phyloP scores from a whole-genome alignment of 192 early-diverging fungal species.

The Spizellomyces sp. region DNA sequence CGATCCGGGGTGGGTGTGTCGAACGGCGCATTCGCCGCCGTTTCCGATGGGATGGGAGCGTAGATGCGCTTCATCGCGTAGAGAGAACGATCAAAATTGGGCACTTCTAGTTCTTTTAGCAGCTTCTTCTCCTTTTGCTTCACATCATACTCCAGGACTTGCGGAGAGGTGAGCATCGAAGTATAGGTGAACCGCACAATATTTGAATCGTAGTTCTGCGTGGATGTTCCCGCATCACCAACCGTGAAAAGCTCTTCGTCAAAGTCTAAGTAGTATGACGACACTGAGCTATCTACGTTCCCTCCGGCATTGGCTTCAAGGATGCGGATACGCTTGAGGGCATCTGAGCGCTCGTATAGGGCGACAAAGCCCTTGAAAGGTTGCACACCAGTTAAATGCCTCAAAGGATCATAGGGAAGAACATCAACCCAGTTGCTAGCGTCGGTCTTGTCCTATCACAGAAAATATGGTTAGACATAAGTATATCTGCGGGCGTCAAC shows the following conservation, averaged over 20 bases:
- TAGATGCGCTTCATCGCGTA: slow-evolving; percentile 41
- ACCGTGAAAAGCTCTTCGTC: slow-evolving; percentile 36
- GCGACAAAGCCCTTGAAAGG: slow-evolving; percentile 10
- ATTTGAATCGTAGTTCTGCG: slow-evolving; percentile 39
- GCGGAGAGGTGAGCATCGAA: slow-evolving; percentile 34
- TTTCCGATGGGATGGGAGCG: slow-evolving; percentile 35
- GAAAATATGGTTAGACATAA: background rate
- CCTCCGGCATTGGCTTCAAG: slow-evolving; percentile 1
- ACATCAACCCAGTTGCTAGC: slow-evolving; percentile 39
- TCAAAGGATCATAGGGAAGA: slow-evolving; percentile 46
- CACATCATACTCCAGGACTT: slow-evolving; percentile 38
- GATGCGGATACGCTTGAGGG: slow-evolving; percentile 22
- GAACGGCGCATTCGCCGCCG: slow-evolving; percentile 37
- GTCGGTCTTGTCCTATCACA: slow-evolving; percentile 18
- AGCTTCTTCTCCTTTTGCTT: slow-evolving; percentile 13
- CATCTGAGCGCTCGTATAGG: slow-evolving; percentile 35
- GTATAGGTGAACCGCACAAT: slow-evolving; percentile 40
- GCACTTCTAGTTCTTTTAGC: slow-evolving; percentile 33
- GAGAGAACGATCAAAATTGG: slow-evolving; percentile 25
- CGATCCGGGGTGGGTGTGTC: slow-evolving; percentile 42
- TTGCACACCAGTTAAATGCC: slow-evolving; percentile 1
- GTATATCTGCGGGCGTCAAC: background rate
- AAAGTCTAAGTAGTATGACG: slow-evolving; percentile 34
- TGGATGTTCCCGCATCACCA: slow-evolving; percentile 1
- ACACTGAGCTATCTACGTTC: background rate